Base-by-base conservation (phyloP, 352 stramenopile genomes). In the Phytophthora vignae region DNA sequence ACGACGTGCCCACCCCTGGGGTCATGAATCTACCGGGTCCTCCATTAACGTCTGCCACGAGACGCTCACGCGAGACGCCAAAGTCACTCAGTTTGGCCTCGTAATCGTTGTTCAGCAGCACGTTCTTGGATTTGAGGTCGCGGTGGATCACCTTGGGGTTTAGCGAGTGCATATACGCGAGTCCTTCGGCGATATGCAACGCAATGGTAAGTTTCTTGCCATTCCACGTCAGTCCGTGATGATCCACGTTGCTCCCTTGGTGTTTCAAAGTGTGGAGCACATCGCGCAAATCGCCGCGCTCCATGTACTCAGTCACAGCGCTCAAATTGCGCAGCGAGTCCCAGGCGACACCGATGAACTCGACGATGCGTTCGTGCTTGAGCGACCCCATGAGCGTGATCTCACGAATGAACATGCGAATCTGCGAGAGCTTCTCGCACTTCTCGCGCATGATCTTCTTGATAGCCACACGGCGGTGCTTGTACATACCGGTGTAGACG, bases 81-180 rank as follows among this genome's bases (percentile, higher is more conserved):
- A 95, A 95, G 62, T 94, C 87, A 42, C 82, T 94, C 17, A 94
- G 73, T 29, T 94, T 94, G 15, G 85, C 85, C 11, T 90, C 74
- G 64, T 87, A 78, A 9, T 84, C 71, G 10, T 63, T 59, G 60
- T 87, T 81, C 15, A 95, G 67, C 42, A 95, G 63, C 54, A 95
- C 82, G 53, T 95, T 95, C 72, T 89, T 93, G 22, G 79, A 82
- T 69, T 95, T 95, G 58, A 95, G 78, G 44, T 95, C 88, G 31
- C 88, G 85, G 46, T 95, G 88, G 68, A 95, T 92, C 9, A 92
- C 72, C 52, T 84, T 88, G 10, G 85, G 85, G 27, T 73, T 78
- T 17, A 83, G 66, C 44, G 87, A 90, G 67, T 94, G 87, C 73
- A 94, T 72, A 64, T 92, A 94, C 38, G 68, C 71, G 29, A 93